Conservation (phyloP, 2,329 filamentous ascomycete species). For the Colletotrichum camelliae region DNA sequence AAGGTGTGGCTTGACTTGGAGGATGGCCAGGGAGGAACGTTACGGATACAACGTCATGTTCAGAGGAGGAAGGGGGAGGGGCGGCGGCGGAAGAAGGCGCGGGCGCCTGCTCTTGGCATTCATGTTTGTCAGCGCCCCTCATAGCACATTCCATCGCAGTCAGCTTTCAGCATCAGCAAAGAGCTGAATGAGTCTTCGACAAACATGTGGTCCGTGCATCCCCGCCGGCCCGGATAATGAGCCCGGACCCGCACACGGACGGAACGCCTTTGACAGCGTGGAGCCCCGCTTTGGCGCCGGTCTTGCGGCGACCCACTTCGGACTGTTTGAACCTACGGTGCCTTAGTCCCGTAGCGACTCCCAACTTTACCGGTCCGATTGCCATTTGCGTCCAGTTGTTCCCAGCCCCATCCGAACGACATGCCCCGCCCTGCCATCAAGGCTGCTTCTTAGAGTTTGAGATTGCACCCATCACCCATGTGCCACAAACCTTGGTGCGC, state of each 20-base stretch:
- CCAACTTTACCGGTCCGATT: neutral
- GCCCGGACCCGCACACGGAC: neutral
- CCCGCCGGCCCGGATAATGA: slow-evolving; percentile 2
- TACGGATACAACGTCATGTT: neutral
- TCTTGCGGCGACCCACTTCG: slow-evolving; percentile 10
- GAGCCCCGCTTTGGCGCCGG: neutral
- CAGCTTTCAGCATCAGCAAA: neutral
- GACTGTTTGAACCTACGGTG: neutral
- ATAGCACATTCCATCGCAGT: neutral
- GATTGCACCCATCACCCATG: neutral
- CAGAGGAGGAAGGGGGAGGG: neutral
- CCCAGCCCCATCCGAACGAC: neutral
- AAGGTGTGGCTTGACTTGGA: neutral
- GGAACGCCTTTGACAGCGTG: neutral
- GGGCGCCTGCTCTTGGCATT: neutral
- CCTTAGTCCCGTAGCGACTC: neutral
- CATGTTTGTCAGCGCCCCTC: neutral
- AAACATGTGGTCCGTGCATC: slow-evolving; percentile 21
- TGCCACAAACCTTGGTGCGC: slow-evolving; percentile 3
- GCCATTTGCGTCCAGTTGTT: neutral
- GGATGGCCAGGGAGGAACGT: neutral
- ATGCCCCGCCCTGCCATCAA: neutral
- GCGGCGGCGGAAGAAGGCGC: neutral
- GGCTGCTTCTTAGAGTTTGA: slow-evolving; percentile 6
- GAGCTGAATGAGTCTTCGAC: neutral